phyloP scores from a whole-genome alignment of 2,329 filamentous ascomycete genomes.

The Cytospora schulzeri region DNA sequence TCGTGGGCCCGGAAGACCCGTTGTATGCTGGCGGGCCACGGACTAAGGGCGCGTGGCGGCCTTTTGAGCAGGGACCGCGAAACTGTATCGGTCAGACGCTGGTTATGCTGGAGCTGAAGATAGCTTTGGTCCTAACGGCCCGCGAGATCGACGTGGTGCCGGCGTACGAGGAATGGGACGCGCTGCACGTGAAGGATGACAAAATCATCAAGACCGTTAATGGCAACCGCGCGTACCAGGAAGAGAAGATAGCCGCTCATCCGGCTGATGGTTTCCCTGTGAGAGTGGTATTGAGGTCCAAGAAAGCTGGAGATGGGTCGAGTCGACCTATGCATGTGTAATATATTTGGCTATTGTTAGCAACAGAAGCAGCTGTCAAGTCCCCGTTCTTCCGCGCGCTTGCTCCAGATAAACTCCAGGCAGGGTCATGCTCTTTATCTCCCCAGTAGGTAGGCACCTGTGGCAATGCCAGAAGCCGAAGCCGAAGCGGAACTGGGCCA shows the following conservation, averaged over 20 bases:
- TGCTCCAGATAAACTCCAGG: too few species aligned
- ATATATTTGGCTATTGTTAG: neutral
- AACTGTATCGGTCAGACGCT: conserved; percentile 38
- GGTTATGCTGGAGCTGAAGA: conserved; percentile 34
- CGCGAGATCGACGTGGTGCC: conserved; percentile 33
- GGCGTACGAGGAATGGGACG: conserved; percentile 37
- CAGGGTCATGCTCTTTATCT: too few species aligned
- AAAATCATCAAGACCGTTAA: conserved; percentile 28
- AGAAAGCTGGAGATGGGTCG: neutral
- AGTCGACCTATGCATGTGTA: neutral
- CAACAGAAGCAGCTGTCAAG: neutral
- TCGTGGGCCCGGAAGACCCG: conserved; percentile 34
- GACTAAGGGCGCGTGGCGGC: conserved; percentile 30
- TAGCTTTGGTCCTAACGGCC: conserved; percentile 30
- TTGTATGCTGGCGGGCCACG: conserved; percentile 29
- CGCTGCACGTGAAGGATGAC: conserved; percentile 12
- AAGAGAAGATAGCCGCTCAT: conserved; percentile 23
- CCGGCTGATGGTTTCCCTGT: conserved; percentile 15
- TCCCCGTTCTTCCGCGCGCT: neutral
- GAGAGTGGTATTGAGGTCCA: neutral
- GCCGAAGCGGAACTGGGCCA: too few species aligned
- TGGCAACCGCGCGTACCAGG: conserved; percentile 32
- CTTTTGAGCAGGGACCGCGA: conserved; percentile 36
- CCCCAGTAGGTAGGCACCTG: too few species aligned
- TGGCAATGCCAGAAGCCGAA: too few species aligned